Conservation (phyloP, 2,329 filamentous ascomycete genomes). For the Neopestalotiopsis clavispora region DNA sequence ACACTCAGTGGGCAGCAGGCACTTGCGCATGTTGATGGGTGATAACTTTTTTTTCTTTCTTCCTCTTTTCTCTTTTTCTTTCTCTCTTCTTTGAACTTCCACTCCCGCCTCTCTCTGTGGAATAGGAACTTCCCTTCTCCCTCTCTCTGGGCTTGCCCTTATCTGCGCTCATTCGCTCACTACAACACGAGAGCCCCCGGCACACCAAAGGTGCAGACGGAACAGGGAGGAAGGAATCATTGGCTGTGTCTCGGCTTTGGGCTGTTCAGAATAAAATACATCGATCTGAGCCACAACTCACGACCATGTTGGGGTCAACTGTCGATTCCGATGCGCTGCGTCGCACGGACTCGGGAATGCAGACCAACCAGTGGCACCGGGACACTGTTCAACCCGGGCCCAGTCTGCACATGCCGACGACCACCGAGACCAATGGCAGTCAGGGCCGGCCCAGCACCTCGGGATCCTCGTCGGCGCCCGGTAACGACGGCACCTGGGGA, state of each 20-base stretch:
- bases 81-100: neutral
- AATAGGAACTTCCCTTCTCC: neutral
- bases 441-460: constrained; percentile 1
- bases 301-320: constrained; percentile 37
- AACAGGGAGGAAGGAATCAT: neutral
- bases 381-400: constrained; percentile 27
- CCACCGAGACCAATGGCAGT: neutral
- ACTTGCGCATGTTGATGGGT: neutral
- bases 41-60: neutral
- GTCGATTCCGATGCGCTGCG: constrained; percentile 38
- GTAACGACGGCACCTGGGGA: constrained; percentile 40
- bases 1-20: neutral
- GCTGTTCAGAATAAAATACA: neutral
- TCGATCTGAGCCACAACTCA: neutral
- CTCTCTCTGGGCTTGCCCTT: neutral
- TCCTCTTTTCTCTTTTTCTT: neutral
- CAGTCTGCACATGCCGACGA: constrained; percentile 7
- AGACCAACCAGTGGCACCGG: constrained; percentile 30
- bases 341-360: constrained; percentile 36
- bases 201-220: neutral
- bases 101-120: too few relatives aligned
- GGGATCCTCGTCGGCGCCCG: neutral
- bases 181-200: neutral
- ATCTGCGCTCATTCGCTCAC: neutral
- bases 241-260: neutral